Base-by-base conservation (phyloP, 140 eudicot species). In the Erigeron philadelphicus region DNA sequence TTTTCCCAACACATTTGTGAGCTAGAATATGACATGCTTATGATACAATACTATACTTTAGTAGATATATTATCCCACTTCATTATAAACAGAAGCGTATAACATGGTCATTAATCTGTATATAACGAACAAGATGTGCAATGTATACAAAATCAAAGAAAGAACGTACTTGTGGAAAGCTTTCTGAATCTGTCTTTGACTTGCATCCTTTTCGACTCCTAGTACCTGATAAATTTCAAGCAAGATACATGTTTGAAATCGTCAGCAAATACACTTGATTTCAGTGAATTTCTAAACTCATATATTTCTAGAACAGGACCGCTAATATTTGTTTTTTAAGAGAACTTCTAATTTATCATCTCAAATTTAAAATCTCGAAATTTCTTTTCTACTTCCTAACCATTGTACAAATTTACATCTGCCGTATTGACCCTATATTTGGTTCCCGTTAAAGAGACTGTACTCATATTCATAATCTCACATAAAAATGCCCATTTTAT, bases 131-230 rank as follows among this genome's bases (percentile, higher is more conserved):
- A 64, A 18, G 10, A 60, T 6, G 10, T 4, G 11, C 46, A 1
- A 45, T 15, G 56, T 11, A 46, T 25, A 44, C 54, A 12, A 35
- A 17, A 63, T 52, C 45, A 25, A 50, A 17, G 42, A 58, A 47
- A 7, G 5, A 59, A 74, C 95, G 66, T 89, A 89, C 98, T 87
- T 93, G 95, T 93, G 98, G 50, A 93, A 93, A 65, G 98, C 98
- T 61, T 93, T 93, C 67, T 93, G 95, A 80, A 93, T 87, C 55
- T 93, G 96, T 65, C 98, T 84, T 68, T 85, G 93, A 79, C 80
- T 89, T 59, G 98, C 98, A 55, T 72, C 85, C 72, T 76, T 77
- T 53, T 92, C 95, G 45, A 92, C 98, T 61, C 98, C 98, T 68
- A 92, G 84, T 23, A 92, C 87, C 98, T 92, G 89, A 54, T 70